Base-by-base conservation (phyloP, 306 rosid species). In the Biancaea sappan region DNA sequence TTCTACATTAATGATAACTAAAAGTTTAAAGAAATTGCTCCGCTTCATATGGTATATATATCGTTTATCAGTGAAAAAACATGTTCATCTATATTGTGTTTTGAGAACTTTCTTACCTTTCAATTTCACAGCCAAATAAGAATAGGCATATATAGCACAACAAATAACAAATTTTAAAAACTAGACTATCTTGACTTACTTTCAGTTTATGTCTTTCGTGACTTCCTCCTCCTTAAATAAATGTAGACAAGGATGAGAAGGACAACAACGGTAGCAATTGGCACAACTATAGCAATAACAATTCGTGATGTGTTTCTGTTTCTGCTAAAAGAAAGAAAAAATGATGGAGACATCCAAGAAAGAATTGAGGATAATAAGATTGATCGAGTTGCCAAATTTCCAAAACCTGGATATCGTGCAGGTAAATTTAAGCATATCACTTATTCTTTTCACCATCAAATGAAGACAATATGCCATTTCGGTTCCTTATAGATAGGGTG, bases 271-370 rank as follows among this genome's bases (percentile, higher is more conserved):
- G 67, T 67, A 66, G 21, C 47, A 19, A 68, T 37, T 22, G 83
- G 50, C 71, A 74, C 79, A 70, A 59, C 60, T 21, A 77, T 22
- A 26, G 41, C 32, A 8, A 61, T 77, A 10, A 71, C 48, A 53
- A 22, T 74, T n/a, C 47, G 14, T 21, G 79, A 52, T 25, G 56
- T 74, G 32, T 34, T 47, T 31, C 70, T 66, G 41, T 43, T 66
- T 22, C 89, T 86, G 87, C 32, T n/a, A n/a, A n/a, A n/a, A n/a
- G 13, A 72, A 60, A 74, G 18, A 13, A 21, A 41, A 75, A 83
- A 13, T 24, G 19, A 19, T 25, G 8, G 40, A 51, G 5, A 47
- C 21, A 61, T 60, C 34, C 32, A n/a, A n/a, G n/a, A 18, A 19
- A 60, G 26, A 16, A 58, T 60, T 32, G 2, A 22, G 68, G 15